Conservation (phyloP, 2,329 filamentous ascomycete species). For the Fusarium algeriense region DNA sequence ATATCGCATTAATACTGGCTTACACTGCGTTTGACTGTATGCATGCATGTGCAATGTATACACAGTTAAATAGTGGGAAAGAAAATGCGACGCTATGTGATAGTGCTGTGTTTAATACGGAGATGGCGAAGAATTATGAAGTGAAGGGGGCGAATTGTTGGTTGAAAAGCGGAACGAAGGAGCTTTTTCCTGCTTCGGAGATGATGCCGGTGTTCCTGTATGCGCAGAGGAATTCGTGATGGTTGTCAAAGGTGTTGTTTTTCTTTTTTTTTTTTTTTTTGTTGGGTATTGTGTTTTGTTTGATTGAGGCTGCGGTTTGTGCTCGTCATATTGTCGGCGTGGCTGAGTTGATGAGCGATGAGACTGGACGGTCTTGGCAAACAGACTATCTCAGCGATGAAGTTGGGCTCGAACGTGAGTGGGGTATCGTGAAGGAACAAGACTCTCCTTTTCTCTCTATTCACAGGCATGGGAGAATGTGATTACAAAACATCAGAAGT, state of each 20-base stretch:
- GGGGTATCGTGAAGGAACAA: neutral
- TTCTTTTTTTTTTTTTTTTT: too few relatives aligned
- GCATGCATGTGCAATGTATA: conserved; percentile 14
- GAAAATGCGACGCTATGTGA: neutral
- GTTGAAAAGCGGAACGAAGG: conserved; percentile 3
- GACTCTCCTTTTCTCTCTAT: accelerated
- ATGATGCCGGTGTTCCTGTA: conserved; percentile 10
- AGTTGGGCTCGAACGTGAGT: accelerated
- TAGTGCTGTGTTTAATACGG: conserved; percentile 3
- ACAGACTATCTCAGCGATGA: neutral
- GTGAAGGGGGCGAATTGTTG: conserved; percentile 6
- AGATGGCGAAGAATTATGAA: neutral
- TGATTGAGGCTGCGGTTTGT: neutral
- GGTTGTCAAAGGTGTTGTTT: neutral
- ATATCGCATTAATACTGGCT: conserved; percentile 6
- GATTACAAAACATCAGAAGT: neutral
- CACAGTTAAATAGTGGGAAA: neutral
- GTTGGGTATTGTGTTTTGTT: neutral
- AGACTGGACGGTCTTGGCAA: neutral
- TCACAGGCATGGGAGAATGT: neutral
- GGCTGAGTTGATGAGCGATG: neutral
- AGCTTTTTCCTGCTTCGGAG: neutral
- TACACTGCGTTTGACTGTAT: conserved; percentile 18
- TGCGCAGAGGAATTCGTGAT: neutral
- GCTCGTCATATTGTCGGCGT: neutral